phyloP scores from a whole-genome alignment of 2,329 filamentous ascomycete species.

The Cladophialophora chaetospira region DNA sequence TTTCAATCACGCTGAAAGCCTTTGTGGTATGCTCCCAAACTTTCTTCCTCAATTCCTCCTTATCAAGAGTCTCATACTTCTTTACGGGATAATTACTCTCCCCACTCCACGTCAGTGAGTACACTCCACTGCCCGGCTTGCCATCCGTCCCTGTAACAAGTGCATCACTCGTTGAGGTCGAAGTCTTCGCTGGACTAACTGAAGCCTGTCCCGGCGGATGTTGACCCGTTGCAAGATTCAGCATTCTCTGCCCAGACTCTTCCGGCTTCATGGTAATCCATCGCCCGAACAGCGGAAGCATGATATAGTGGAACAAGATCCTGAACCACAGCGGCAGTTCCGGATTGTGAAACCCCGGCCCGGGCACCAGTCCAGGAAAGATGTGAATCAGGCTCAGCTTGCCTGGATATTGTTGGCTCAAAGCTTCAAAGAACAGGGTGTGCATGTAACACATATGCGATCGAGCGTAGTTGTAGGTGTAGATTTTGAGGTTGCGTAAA shows the following conservation, averaged over 20 bases:
- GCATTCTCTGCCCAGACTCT: slow-evolving; percentile 39
- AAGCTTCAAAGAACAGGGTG: slow-evolving; percentile 38
- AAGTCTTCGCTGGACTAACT: background rate
- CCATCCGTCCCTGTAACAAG: no score
- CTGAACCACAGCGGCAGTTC: slow-evolving; percentile 38
- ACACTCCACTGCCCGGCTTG: slow-evolving; percentile 34
- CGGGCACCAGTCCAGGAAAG: slow-evolving; percentile 40
- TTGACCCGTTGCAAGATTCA: slow-evolving; percentile 31
- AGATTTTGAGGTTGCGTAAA: slow-evolving; percentile 33
- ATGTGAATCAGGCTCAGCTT: slow-evolving; percentile 37
- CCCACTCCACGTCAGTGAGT: slow-evolving; percentile 30
- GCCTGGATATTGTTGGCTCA: slow-evolving; percentile 34
- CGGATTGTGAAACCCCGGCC: slow-evolving; percentile 34
- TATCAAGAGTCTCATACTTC: slow-evolving; percentile 28
- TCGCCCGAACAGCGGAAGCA: slow-evolving; percentile 31
- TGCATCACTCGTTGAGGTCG: no score
- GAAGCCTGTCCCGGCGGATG: slow-evolving; percentile 17
- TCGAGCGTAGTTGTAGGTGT: slow-evolving; percentile 36
- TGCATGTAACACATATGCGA: slow-evolving; percentile 38
- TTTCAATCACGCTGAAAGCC: slow-evolving; percentile 33
- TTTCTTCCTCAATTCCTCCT: slow-evolving; percentile 30
- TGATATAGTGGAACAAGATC: slow-evolving; percentile 29
- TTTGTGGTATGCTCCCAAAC: slow-evolving; percentile 33
- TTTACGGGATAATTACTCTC: slow-evolving; percentile 20
- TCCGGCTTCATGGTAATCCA: slow-evolving; percentile 30